Evolutionary conservation across 2,329 filamentous ascomycete genomes (phyloP), one percentile per base, ranked within the genome.

Genomic region (Talaromyces marneffei): DNA sequence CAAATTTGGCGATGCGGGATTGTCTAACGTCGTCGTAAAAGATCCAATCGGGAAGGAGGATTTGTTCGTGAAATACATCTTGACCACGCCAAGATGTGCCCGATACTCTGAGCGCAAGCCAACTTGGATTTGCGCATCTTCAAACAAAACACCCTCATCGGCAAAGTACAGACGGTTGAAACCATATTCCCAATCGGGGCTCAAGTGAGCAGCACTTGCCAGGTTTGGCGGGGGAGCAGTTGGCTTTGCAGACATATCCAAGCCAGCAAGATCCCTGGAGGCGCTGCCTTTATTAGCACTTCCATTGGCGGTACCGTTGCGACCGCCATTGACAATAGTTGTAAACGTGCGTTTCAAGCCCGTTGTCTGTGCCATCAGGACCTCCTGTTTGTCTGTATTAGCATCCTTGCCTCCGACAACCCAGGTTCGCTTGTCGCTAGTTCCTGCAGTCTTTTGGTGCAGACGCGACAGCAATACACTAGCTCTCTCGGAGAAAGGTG

Each of bases 331-430:
- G 40, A 82, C 79, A 46, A 79, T 78, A 0, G 79, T 78, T 25
- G 80, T 96, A 71, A 97, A 96, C 1, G 90, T 88, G 67, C 93
- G 87, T 79, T 93, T 96, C 61, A 97, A 82, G 12, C 90, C 90
- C 10, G 87, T 87, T 64, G 88, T 88, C 74, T 94, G 91, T 31
- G 87, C 87, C 76, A 97, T 84, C 65, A 85, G 86, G 63, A 96
- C 85, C 73, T 96, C 92, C 60, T 87, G 84, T 48, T 86, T 81
- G 70, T 96, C 91, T 1, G 86, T 81, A 72, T 97, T 97, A 61
- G 92, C 93, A 72, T 95, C 92, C 78, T 96, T 97, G 63, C 92
- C 93, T 64, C 93, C 93, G n/a, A 97, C 90, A 27, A 97, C 88
- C 94, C 94, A 99, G 1, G 94, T 97, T 64, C 93, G 86, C 78